Base-by-base conservation (phyloP, 345 rosid genomes). In the sweet orange (Citrus sinensis) region DNA sequence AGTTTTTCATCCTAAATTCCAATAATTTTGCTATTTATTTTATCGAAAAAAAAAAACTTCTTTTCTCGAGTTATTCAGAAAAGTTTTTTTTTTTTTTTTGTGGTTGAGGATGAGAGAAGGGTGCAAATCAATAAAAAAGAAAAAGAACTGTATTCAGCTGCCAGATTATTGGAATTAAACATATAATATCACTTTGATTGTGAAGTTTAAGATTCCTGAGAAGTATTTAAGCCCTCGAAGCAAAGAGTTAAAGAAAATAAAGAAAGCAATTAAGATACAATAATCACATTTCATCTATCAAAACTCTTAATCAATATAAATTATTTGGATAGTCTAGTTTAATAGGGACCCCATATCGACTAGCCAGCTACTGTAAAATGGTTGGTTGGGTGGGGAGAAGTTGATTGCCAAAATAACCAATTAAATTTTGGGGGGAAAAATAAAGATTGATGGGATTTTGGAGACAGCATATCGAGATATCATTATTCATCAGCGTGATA, bases 371-470 rank as follows among this genome's bases (percentile, higher is more conserved):
- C 30, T 5, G 56, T 5, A 40, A 58, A 32, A 25, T 37, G 56
- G 32, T 76, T 30, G 65, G 51, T 72, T 55, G 1, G 6, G 25
- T 34, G 55, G 54, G 54, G 20, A 11, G 64, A 61, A 67, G 9
- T 56, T 59, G 46, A 71, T 60, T 30, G 69, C 58, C 30, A 67
- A 56, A 62, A 73, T 46, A 64, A 27, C n/a, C 22, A 59, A 32
- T 39, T 8, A 58, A 32, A 76, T 67, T 66, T 54, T 19, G 22
- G 2, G 4, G 71, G 9, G 1, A 1, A 46, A 42, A 20, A 37
- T 70, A 3, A 25, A 74, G 42, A 68, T 79, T 69, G 86, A 78
- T 81, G 85, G 82, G 71, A 75, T 83, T 30, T 40, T 72, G 80
- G 83, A 68, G 82, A 78, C 83, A 73, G 27, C 79, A 78, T 75